Evolutionary conservation across 2,329 filamentous ascomycete genomes (phyloP), one percentile per base, ranked within the genome.

Genomic region (Pseudocercospora macadamiae): DNA sequence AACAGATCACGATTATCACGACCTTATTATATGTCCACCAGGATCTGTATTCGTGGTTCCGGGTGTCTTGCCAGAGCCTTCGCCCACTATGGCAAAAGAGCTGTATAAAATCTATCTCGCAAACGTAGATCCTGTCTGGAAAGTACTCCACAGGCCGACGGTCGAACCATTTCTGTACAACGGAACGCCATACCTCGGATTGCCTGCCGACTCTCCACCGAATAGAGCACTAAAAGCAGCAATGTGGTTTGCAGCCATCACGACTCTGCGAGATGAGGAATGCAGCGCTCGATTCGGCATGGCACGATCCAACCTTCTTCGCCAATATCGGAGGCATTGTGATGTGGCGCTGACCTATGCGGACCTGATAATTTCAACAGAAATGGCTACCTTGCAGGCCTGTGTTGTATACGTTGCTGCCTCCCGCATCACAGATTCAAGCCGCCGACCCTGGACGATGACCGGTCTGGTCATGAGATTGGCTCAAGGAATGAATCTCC

Each of bases 161-260:
- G 36, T 70, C 1, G 42, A 61, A 25, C 49, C 48, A 2, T 64
- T 66, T 32, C 47, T 71, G 19, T 42, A 64, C 14, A 28, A 57
- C 34, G 61, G 61, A 16, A 51, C 30, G 14, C 53, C 62, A 3
- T 71, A 71, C 34, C 53, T 70, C 2, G 67, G 68, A 19, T 55
- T 64, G 4, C 56, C 60, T 12, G 54, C 57, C 21, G 51, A 59
- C 18, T 36, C 66, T n/a, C 57, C 63, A 8, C 54, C 59, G 0
- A 64, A 63, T 32, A 53, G 61, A 18, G 67, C 66, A 1, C 47
- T 71, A 12, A 68, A 66, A 52, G 64, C 62, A 14, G 59, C 64
- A 6, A 54, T 69, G n/a, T 71, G 66, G 64, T 71, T 71, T 51
- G 63, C 68, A n/a, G 70, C 66, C 9, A 55, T 68, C 10, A 70